A percentile compares a stretch with the other conserved stretches of the same genome.
These are phyloP conservation scores for Turritis glabra DNA, from an alignment of 345 rosid genomes.

Conservation along the genomic window DNA sequence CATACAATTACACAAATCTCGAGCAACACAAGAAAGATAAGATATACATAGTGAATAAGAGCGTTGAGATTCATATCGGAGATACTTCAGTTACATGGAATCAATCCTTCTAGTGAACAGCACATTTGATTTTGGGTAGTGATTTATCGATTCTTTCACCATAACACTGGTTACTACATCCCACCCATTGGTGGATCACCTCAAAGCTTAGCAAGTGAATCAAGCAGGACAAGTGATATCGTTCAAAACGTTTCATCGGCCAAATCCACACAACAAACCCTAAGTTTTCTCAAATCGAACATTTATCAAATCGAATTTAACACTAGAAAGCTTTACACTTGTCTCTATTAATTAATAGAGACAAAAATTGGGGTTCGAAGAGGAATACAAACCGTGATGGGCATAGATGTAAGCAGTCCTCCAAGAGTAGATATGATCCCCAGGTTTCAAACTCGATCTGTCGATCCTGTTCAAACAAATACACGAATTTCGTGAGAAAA, in stretches of 20 bases:
- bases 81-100: not conserved
- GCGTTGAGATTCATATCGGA: not conserved
- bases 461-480: constrained; percentile 41
- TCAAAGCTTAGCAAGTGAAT: not conserved
- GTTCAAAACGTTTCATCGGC: not conserved
- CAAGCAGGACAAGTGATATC: not conserved
- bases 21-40: no score
- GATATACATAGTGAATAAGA: not conserved
- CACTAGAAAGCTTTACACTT: no score
- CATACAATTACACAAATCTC: no score
- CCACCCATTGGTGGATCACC: no score
- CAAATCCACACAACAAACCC: not conserved
- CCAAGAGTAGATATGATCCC: constrained; percentile 93
- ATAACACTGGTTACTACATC: not conserved
- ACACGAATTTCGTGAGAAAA: constrained; percentile 7
- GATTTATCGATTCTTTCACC: not conserved
- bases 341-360: no score
- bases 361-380: not conserved
- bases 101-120: not conserved
- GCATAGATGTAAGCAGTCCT: constrained; percentile 89
- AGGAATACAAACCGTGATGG: constrained; percentile 63
- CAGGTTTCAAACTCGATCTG: constrained; percentile 65
- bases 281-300: not conserved
- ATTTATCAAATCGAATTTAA: not conserved
- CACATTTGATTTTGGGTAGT: not conserved